These are phyloP conservation scores for Ophiostoma ulmi DNA, from an alignment of 2,329 filamentous ascomycete genomes.

Conservation along the genomic window DNA sequence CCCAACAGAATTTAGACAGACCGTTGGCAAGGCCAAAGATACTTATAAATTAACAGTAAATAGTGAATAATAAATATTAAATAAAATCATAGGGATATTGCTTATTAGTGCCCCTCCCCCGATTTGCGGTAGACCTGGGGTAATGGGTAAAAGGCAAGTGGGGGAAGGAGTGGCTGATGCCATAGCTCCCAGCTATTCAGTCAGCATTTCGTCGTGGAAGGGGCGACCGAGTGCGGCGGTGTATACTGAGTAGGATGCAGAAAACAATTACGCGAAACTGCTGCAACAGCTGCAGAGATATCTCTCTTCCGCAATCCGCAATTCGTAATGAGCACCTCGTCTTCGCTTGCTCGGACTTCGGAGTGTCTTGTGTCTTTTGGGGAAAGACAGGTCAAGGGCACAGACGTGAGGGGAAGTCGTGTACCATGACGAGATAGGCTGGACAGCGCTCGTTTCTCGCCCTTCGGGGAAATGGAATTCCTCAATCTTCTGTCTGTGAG, in stretches of 20 bases:
- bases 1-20: not conserved
- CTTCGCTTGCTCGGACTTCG: not conserved
- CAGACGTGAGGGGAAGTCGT: conserved; percentile 6
- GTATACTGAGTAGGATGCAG: too few relatives aligned
- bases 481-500: not conserved
- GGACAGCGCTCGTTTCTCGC: not conserved
- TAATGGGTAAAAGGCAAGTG: conserved; percentile 12
- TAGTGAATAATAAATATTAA: not conserved
- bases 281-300: not conserved
- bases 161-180: not conserved
- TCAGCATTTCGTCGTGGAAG: not conserved
- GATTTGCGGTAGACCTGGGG: conserved; percentile 12
- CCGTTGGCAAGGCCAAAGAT: not conserved
- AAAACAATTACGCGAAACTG: not conserved
- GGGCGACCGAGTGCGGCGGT: not conserved
- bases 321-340: not conserved
- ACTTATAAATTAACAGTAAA: not conserved
- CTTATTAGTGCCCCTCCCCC: not conserved
- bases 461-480: conserved; percentile 1
- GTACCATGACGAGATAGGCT: not conserved
- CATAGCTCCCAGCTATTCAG: not conserved
- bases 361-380: not conserved
- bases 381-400: not conserved
- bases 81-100: not conserved
- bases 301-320: not conserved